A percentile compares a stretch with the other conserved stretches of the same genome.
Evolutionary conservation across 2,329 filamentous ascomycete genomes (phyloP).

Genomic region (Botrytis porri): DNA sequence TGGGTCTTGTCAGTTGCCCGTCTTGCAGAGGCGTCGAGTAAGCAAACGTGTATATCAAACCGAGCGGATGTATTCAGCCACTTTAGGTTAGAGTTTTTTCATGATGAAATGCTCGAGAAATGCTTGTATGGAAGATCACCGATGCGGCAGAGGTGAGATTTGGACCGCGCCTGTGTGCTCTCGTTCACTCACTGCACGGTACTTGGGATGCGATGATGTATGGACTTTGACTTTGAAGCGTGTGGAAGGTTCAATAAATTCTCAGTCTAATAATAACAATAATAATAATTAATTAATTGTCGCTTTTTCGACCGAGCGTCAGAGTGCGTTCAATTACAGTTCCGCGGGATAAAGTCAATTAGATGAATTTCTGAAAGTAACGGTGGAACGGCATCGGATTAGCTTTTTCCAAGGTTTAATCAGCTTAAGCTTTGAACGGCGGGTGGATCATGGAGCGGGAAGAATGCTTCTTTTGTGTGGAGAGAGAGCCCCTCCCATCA

Average conservation of each 20-base stretch:
- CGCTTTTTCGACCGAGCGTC: no score
- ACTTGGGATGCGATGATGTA: not conserved
- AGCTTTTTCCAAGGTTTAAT: not conserved
- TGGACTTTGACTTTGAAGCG: not conserved
- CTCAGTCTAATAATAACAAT: no score
- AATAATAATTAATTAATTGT: no score
- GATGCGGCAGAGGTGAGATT: not conserved
- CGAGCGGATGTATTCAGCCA: not conserved
- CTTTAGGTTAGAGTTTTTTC: not conserved
- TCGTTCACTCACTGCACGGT: not conserved
- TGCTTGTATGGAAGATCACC: not conserved
- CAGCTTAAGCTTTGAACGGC: no score
- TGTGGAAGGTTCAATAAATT: not conserved
- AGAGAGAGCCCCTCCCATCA: not conserved
- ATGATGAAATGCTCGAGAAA: not conserved
- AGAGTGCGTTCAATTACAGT: no score
- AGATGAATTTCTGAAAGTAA: not conserved
- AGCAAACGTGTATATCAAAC: not conserved
- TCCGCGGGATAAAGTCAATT: not conserved
- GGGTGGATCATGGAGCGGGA: not conserved
- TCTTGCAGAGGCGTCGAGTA: not conserved
- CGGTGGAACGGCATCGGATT: not conserved
- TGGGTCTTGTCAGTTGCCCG: not conserved
- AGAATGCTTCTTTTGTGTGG: not conserved
- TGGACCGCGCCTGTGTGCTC: not conserved